A percentile compares a stretch with the other conserved stretches of the same genome.
phyloP scores from a whole-genome alignment of 345 rosid genomes.

The Hevea brasiliensis region DNA sequence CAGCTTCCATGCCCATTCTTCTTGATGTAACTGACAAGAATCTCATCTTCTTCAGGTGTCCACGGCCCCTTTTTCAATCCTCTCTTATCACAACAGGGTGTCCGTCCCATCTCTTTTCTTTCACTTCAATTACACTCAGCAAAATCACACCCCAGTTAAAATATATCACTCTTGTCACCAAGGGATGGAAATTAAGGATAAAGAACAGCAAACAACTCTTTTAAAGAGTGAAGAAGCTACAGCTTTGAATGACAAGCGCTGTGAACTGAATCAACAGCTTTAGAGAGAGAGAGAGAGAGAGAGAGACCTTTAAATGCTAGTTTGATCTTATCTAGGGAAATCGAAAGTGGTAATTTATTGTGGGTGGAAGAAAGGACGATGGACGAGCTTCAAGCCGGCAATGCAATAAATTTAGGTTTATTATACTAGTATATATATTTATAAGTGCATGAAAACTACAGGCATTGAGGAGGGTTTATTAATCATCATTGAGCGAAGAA shows the following conservation, averaged over 20 bases:
- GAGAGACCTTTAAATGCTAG: slow-evolving; percentile 26
- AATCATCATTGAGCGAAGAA: slow-evolving; percentile 25
- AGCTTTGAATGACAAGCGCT: neutral
- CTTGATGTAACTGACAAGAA: slow-evolving; percentile 30
- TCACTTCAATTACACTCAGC: neutral
- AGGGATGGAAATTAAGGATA: neutral
- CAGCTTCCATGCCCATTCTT: slow-evolving; percentile 43
- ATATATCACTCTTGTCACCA: neutral
- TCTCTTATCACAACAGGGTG: slow-evolving; percentile 39
- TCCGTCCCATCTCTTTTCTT: slow-evolving; percentile 24
- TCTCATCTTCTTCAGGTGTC: slow-evolving; percentile 38
- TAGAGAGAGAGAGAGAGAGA: slow-evolving; percentile 3
- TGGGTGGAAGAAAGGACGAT: slow-evolving; percentile 37
- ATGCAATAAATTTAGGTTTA: slow-evolving; percentile 27
- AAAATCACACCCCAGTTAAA: slow-evolving; percentile 1
- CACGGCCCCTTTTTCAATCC: slow-evolving; percentile 42
- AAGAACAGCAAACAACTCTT: neutral
- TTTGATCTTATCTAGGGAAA: slow-evolving; percentile 40
- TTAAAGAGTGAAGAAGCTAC: neutral
- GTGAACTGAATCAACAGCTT: neutral
- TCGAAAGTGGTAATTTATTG: slow-evolving; percentile 27
- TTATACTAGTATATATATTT: neutral
- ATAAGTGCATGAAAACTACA: slow-evolving; percentile 11
- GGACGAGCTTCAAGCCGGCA: slow-evolving; percentile 67
- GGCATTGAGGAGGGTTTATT: slow-evolving; percentile 13